Conservation (phyloP, 1,284 basidiomycete species). For the Pseudozyma sp. region DNA sequence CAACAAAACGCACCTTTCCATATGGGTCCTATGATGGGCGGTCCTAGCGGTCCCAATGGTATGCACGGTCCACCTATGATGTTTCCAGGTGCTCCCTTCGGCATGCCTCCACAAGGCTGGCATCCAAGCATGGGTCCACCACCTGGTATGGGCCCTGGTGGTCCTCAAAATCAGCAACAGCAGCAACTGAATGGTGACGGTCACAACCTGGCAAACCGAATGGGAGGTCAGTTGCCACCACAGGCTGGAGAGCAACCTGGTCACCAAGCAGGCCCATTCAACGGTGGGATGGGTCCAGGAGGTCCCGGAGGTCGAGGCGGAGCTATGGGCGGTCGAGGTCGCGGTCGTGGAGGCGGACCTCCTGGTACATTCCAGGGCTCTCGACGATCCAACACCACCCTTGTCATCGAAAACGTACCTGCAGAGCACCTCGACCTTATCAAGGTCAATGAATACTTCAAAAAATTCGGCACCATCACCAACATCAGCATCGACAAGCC, state of each 20-base stretch:
- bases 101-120: conserved; percentile 50
- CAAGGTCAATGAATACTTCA: conserved; percentile 87
- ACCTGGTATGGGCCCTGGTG: conserved; percentile 29
- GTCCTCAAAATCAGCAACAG: conserved; percentile 5
- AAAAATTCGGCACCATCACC: conserved; percentile 90
- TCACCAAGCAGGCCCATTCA: conserved; percentile 19
- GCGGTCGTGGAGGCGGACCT: conserved; percentile 71
- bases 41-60: conserved; percentile 24
- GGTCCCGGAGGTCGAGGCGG: conserved; percentile 48
- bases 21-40: conserved; percentile 41
- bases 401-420: conserved; percentile 94
- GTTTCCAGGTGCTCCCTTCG: conserved; percentile 48
- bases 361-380: conserved; percentile 70
- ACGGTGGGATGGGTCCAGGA: conserved; percentile 16
- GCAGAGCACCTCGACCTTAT: conserved; percentile 82
- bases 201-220: conserved; percentile 34
- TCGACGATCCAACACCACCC: conserved; percentile 76
- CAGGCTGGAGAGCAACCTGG: conserved; percentile 11
- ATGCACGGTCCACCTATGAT: conserved; percentile 49
- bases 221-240: conserved; percentile 36
- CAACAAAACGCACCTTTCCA: conserved; percentile 32
- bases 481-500: conserved; percentile 88
- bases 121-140: conserved; percentile 36
- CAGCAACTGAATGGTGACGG: conserved; percentile 27
- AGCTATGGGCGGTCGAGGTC: conserved; percentile 72